Conservation (phyloP, 805 yeast genomes). For the Candida insectalens region DNA sequence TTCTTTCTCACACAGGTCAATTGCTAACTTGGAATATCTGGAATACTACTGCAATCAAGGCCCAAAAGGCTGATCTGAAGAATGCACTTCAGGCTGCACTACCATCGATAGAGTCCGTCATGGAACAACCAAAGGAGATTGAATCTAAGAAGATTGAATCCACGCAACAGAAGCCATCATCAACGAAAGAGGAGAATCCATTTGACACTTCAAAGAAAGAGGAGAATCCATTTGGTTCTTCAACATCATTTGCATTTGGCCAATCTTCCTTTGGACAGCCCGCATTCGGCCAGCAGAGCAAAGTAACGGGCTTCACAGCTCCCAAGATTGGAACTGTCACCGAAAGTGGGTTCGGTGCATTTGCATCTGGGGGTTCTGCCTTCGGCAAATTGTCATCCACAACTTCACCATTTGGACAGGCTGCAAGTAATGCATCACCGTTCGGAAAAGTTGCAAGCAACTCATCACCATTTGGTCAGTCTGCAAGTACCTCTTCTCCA, state of each 20-base stretch:
- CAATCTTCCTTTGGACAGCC: neutral
- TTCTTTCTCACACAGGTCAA: conserved; percentile 53
- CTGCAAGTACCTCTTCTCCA: too few relatives aligned
- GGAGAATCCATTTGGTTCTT: conserved; percentile 5
- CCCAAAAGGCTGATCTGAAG: conserved; percentile 3
- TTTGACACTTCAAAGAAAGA: neutral
- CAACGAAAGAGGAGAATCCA: neutral
- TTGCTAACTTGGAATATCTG: conserved; percentile 58
- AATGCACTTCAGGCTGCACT: conserved; percentile 1
- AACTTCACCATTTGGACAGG: neutral
- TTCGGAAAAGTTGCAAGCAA: too few relatives aligned
- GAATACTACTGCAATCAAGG: conserved; percentile 40
- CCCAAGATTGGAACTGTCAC: conserved; percentile 3
- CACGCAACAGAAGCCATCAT: conserved; percentile 2
- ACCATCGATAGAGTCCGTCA: neutral
- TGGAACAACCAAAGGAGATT: conserved; percentile 1
- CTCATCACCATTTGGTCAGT: too few relatives aligned
- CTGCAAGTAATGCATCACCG: neutral
- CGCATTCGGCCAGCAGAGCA: neutral
- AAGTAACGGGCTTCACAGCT: neutral
- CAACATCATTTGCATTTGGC: conserved; percentile 2
- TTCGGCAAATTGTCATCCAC: neutral
- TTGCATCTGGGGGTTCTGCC: conserved; percentile 2
- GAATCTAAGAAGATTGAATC: neutral
- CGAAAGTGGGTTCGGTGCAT: conserved; percentile 5